phyloP scores from a whole-genome alignment of 768 basidiomycete species.

The Tulasnella calospora region DNA sequence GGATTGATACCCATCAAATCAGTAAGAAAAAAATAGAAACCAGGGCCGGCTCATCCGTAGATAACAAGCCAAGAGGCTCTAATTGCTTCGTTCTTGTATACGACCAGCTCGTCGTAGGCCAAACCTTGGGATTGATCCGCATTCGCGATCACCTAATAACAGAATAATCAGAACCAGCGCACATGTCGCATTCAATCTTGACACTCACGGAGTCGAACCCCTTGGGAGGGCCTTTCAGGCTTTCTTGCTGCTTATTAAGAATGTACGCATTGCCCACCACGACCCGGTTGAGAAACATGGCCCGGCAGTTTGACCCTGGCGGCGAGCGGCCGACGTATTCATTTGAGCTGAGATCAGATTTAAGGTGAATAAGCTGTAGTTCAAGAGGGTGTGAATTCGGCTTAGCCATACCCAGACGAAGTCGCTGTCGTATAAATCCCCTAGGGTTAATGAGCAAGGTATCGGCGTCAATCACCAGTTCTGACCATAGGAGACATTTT shows the following conservation, averaged over 20 bases:
- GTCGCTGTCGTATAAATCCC: constrained; percentile 16
- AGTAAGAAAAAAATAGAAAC: background rate
- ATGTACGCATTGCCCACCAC: constrained; percentile 16
- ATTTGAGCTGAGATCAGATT: background rate
- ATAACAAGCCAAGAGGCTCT: constrained; percentile 66
- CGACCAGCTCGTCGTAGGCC: constrained; percentile 67
- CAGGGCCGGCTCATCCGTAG: constrained; percentile 42
- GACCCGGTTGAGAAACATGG: constrained; percentile 22
- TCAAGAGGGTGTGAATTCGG: background rate
- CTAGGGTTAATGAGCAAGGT: constrained; percentile 42
- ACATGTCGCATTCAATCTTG: background rate
- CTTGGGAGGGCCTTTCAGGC: background rate
- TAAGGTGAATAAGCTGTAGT: too few species aligned
- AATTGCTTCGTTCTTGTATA: constrained; percentile 67
- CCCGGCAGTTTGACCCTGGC: constrained; percentile 2
- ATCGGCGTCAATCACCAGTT: background rate
- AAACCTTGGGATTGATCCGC: constrained; percentile 42
- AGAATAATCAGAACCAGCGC: background rate
- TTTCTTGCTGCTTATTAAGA: background rate
- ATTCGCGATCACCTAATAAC: constrained; percentile 14
- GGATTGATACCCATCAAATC: background rate
- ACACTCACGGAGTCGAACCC: constrained; percentile 7
- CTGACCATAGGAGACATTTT: background rate
- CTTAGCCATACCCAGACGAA: background rate
- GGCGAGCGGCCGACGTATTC: background rate